Evolutionary conservation across 495 filamentous ascomycete genomes (phyloP).

Genomic region (Tricharina praecox): DNA sequence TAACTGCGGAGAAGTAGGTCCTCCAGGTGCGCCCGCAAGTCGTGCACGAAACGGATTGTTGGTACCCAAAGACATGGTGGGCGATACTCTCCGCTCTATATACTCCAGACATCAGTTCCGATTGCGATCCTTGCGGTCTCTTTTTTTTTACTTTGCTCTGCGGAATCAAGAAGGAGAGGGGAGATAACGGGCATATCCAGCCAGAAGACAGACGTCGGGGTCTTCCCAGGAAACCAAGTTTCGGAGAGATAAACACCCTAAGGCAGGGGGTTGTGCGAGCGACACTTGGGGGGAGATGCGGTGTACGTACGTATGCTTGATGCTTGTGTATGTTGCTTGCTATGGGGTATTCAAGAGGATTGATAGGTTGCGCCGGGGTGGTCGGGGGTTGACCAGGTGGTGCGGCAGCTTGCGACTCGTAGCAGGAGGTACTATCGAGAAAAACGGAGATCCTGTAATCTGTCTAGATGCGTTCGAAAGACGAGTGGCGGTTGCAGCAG

Average conservation of each 20-base stretch:
- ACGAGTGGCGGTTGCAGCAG: background rate
- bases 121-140: background rate
- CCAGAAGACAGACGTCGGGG: too few species aligned
- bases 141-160: too few species aligned
- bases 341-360: conserved; percentile 2
- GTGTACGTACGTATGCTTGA: background rate
- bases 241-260: conserved; percentile 23
- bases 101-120: conserved; percentile 7
- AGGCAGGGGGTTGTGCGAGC: conserved; percentile 27
- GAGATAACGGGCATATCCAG: conserved; percentile 9
- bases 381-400: background rate
- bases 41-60: conserved; percentile 99
- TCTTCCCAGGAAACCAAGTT: conserved; percentile 13
- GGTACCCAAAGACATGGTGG: conserved; percentile 50
- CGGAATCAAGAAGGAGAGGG: background rate
- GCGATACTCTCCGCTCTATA: conserved; percentile 24
- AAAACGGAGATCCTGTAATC: conserved; percentile 3
- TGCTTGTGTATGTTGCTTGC: too few species aligned
- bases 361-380: conserved; percentile 1
- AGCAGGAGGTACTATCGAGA: background rate
- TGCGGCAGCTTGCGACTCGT: conserved; percentile 5
- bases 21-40: conserved; percentile 33
- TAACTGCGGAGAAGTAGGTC: conserved; percentile 40
- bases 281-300: conserved; percentile 21
- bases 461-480: background rate